Percentiles rank a stretch among this genome's conserved stretches.
phyloP scores from a whole-genome alignment of 495 filamentous ascomycete genomes.

The Lasiosphaeris hirsuta region DNA sequence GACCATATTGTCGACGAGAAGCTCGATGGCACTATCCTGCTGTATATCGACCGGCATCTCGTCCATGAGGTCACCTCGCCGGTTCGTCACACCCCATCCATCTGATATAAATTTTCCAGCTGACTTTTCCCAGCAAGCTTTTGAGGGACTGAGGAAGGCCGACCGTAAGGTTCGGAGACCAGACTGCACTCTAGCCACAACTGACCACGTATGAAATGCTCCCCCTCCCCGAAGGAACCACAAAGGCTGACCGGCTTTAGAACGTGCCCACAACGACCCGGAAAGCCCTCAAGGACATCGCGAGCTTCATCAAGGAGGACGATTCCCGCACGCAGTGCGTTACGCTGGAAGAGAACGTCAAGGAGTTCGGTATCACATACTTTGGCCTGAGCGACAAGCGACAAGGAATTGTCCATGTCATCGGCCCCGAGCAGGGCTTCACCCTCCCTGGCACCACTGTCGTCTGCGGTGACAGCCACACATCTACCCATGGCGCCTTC shows the following conservation, averaged over 20 bases:
- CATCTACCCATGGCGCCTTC: slow-evolving; percentile 96
- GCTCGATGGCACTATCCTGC: slow-evolving; percentile 83
- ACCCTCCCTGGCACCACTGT: slow-evolving; percentile 96
- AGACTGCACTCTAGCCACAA: slow-evolving; percentile 94
- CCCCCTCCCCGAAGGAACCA: background rate
- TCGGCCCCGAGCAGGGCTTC: slow-evolving; percentile 99
- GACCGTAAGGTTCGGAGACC: slow-evolving; percentile 82
- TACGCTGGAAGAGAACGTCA: slow-evolving; percentile 95
- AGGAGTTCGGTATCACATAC: slow-evolving; percentile 93
- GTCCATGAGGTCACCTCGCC: slow-evolving; percentile 98
- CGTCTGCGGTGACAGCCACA: slow-evolving; percentile 96
- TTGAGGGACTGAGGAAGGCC: slow-evolving; percentile 89
- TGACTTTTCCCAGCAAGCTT: slow-evolving; percentile 67
- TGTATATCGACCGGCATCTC: slow-evolving; percentile 95
- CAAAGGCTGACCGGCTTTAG: slow-evolving; percentile 39
- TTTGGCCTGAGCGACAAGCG: slow-evolving; percentile 95
- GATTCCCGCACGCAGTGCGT: slow-evolving; percentile 92
- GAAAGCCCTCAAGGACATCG: slow-evolving; percentile 84
- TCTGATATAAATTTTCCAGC: background rate
- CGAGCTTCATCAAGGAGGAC: slow-evolving; percentile 83
- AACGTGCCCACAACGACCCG: slow-evolving; percentile 88
- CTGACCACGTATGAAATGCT: slow-evolving; percentile 76
- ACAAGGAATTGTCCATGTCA: slow-evolving; percentile 97
- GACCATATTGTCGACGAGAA: slow-evolving; percentile 92
- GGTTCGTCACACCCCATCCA: slow-evolving; percentile 35